Conservation (phyloP, 768 basidiomycete species). For the Boletus vinaceobasis region DNA sequence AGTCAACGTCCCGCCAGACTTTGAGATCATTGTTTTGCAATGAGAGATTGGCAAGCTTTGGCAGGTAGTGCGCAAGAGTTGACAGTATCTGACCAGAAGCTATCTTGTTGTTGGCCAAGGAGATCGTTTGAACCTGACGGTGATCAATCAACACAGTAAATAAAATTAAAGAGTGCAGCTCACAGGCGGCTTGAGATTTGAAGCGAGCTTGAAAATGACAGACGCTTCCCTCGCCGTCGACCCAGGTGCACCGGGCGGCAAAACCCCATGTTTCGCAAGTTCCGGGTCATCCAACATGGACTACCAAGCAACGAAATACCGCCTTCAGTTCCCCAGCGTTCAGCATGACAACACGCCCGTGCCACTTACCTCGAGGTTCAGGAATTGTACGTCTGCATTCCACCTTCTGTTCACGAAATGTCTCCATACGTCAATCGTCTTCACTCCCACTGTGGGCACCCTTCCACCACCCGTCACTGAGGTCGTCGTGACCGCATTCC, state of each 20-base stretch:
- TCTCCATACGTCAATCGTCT: constrained; percentile 66
- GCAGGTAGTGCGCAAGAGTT: constrained; percentile 69
- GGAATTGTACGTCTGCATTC: constrained; percentile 62
- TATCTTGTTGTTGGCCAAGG: constrained; percentile 78
- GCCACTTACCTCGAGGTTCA: constrained; percentile 77
- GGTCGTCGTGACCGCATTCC: constrained; percentile 48
- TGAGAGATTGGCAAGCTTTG: constrained; percentile 75
- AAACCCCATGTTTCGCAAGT: constrained; percentile 66
- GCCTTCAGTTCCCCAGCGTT: not conserved
- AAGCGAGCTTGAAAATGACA: constrained; percentile 87
- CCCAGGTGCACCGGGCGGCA: constrained; percentile 65
- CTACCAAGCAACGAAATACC: constrained; percentile 37
- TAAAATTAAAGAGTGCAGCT: constrained; percentile 9
- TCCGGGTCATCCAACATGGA: constrained; percentile 75
- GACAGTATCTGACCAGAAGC: constrained; percentile 55
- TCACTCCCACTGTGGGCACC: constrained; percentile 27
- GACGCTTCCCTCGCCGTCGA: constrained; percentile 64
- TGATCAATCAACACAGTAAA: not conserved
- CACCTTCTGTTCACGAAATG: constrained; percentile 72
- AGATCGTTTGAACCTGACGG: constrained; percentile 70
- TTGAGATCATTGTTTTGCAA: constrained; percentile 73
- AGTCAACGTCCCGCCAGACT: constrained; percentile 67
- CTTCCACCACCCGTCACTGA: constrained; percentile 10
- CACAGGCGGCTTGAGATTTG: constrained; percentile 73
- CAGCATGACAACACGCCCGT: not conserved